Conservation (phyloP, 2,329 filamentous ascomycete species). For the Proliferodiscus dingleyae region DNA sequence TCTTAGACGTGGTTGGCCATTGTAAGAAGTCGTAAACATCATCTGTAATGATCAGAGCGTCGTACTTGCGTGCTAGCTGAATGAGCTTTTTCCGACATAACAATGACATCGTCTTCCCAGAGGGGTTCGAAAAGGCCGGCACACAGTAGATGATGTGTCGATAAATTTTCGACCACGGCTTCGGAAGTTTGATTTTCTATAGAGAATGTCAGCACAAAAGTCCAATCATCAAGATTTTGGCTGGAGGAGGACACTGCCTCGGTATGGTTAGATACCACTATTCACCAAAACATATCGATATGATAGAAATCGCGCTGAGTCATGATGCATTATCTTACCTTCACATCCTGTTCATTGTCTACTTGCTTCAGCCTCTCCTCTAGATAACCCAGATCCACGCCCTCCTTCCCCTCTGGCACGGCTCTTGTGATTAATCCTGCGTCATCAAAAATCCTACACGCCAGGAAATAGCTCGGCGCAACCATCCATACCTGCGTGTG, state of each 20-base stretch:
- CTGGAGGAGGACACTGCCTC: background rate
- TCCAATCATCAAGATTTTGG: background rate
- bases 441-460: slow-evolving; percentile 80
- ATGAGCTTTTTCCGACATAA: slow-evolving; percentile 64
- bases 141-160: slow-evolving; percentile 84
- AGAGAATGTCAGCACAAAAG: background rate
- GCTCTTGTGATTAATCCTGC: slow-evolving; percentile 67
- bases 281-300: too few species aligned
- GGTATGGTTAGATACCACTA: too few species aligned
- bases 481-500: slow-evolving; percentile 80
- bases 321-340: too few species aligned
- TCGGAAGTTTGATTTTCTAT: slow-evolving; percentile 21
- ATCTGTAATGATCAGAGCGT: slow-evolving; percentile 81
- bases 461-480: slow-evolving; percentile 79
- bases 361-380: slow-evolving; percentile 29
- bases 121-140: slow-evolving; percentile 85
- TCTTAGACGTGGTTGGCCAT: slow-evolving; percentile 51
- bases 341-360: slow-evolving; percentile 2
- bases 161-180: slow-evolving; percentile 70
- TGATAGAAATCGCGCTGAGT: too few species aligned
- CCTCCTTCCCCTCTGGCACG: slow-evolving; percentile 72
- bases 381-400: slow-evolving; percentile 64
- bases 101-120: slow-evolving; percentile 74
- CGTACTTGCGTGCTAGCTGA: slow-evolving; percentile 67
- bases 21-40: slow-evolving; percentile 94